Conservation (phyloP, 163 green algal species). For the Trebouxiophyceae sp. region DNA sequence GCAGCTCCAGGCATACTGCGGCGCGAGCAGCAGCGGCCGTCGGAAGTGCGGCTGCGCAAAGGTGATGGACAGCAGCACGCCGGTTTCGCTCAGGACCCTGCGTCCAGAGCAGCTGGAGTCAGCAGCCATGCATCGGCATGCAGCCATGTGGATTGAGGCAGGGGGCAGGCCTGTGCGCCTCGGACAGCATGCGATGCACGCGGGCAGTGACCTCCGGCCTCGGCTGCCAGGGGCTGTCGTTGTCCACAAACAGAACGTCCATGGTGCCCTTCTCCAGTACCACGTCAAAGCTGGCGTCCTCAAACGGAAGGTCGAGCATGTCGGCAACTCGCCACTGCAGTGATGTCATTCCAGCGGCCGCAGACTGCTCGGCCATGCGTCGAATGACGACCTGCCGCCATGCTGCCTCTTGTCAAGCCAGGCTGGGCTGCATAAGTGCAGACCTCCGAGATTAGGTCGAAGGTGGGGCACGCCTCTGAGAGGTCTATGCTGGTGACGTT, state of each 20-base stretch:
- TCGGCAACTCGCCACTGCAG: conserved; percentile 38
- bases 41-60: conserved; percentile 53
- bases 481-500: conserved; percentile 33
- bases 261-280: conserved; percentile 53
- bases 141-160: background rate
- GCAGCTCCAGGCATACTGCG: conserved; percentile 15
- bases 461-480: background rate
- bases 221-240: conserved; percentile 31
- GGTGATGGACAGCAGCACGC: conserved; percentile 37
- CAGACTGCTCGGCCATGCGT: background rate
- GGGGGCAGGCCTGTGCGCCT: conserved; percentile 15
- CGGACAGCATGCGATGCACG: conserved; percentile 11
- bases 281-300: conserved; percentile 34
- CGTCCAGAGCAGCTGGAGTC: background rate
- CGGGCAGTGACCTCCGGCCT: background rate
- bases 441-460: background rate
- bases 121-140: background rate
- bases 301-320: conserved; percentile 44
- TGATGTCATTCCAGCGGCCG: background rate
- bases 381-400: background rate
- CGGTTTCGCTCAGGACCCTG: conserved; percentile 27
- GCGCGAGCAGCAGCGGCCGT: conserved; percentile 10
- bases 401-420: background rate
- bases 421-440: background rate
- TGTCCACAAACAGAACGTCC: conserved; percentile 45